A percentile compares a stretch with the other conserved stretches of the same genome.
These are phyloP conservation scores for Pythium utonaiense DNA, from an alignment of 352 stramenopile species.

Conservation along the genomic window DNA sequence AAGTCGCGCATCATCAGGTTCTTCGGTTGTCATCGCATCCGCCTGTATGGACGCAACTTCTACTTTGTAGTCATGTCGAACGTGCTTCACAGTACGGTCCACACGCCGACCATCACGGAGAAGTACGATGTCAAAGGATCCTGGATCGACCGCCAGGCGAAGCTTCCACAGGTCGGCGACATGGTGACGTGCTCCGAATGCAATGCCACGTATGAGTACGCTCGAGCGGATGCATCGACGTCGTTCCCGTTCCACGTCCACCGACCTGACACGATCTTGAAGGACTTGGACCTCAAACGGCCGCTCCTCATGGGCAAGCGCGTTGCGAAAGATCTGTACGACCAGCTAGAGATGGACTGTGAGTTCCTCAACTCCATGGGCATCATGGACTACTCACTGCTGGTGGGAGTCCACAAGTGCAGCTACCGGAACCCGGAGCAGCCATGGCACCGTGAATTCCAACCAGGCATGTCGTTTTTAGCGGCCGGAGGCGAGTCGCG, in stretches of 20 bases:
- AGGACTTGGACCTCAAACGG: slow-evolving; percentile 60
- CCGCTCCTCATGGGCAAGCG: slow-evolving; percentile 34
- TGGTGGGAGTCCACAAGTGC: slow-evolving; percentile 69
- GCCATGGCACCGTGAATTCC: slow-evolving; percentile 17
- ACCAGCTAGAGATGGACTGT: slow-evolving; percentile 49
- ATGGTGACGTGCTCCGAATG: slow-evolving; percentile 65
- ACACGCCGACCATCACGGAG: slow-evolving; percentile 58
- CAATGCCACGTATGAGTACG: slow-evolving; percentile 48
- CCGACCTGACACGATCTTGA: slow-evolving; percentile 64
- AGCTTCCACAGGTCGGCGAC: slow-evolving; percentile 43
- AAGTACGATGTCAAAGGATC: slow-evolving; percentile 81
- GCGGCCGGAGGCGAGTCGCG: slow-evolving; percentile 5
- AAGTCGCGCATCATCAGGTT: slow-evolving; percentile 79
- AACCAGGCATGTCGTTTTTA: slow-evolving; percentile 13
- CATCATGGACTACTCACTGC: slow-evolving; percentile 81
- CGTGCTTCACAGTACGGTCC: slow-evolving; percentile 53
- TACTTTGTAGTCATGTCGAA: slow-evolving; percentile 84
- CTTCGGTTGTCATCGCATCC: slow-evolving; percentile 80
- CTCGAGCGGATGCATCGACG: slow-evolving; percentile 28
- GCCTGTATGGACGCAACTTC: slow-evolving; percentile 76
- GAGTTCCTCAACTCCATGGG: slow-evolving; percentile 65
- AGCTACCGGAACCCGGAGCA: slow-evolving; percentile 26
- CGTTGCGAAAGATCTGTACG: slow-evolving; percentile 36
- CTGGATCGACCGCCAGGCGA: slow-evolving; percentile 61
- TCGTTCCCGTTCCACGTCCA: slow-evolving; percentile 43